Conservation (phyloP, 345 rosid genomes). For the Hibiscus syriacus region DNA sequence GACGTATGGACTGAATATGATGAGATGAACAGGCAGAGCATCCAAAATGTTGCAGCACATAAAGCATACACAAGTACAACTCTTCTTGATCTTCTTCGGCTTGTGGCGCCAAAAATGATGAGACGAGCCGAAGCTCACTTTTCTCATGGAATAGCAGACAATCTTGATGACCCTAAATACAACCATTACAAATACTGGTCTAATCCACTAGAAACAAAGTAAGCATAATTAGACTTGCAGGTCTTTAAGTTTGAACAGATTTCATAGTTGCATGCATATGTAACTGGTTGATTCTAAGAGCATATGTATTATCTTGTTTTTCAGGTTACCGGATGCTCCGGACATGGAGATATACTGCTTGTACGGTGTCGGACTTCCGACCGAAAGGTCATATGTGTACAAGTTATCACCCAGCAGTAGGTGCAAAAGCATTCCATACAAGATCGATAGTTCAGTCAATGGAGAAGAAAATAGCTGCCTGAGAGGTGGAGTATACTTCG, state of each 20-base stretch:
- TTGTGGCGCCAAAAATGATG: constrained; percentile 65
- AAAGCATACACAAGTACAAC: constrained; percentile 47
- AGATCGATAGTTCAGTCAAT: constrained; percentile 41
- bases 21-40: constrained; percentile 43
- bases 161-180: constrained; percentile 59
- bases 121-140: constrained; percentile 58
- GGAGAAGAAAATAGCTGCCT: constrained; percentile 39
- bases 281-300: neutral
- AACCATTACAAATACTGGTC: constrained; percentile 64
- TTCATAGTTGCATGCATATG: neutral
- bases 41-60: constrained; percentile 34
- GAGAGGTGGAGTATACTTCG: constrained; percentile 41
- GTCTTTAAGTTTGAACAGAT: neutral
- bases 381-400: constrained; percentile 64
- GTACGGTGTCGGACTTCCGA: constrained; percentile 68
- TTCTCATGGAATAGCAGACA: constrained; percentile 66
- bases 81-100: constrained; percentile 44
- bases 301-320: neutral
- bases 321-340: constrained; percentile 64
- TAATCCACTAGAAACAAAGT: constrained; percentile 71
- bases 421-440: constrained; percentile 60
- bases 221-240: constrained; percentile 14
- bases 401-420: constrained; percentile 33
- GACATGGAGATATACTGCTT: constrained; percentile 62
- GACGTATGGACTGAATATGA: constrained; percentile 59